Evolutionary conservation across 257 asterid species (phyloP), one percentile per base, ranked within the genome.

Genomic region (Ophiorrhiza pumila): DNA sequence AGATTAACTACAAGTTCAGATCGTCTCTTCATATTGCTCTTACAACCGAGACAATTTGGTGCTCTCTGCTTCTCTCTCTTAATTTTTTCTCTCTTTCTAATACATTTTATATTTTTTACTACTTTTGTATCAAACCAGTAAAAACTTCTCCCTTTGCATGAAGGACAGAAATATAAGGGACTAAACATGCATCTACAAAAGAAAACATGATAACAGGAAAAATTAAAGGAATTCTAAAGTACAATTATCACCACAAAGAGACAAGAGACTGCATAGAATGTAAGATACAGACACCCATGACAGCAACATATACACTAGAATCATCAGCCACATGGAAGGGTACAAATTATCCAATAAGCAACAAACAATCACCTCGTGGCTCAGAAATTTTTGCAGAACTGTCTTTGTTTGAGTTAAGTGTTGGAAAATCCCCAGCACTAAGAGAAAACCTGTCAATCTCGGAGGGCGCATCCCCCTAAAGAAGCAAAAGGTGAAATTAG

Each of bases 341-440:
- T 46, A 42, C n/a, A 25, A 60, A 60, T 34, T 2, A 34, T n/a
- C 65, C 18, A 20, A 45, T 60, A 47, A 17, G 50, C 69, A 71
- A 39, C 42, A 22, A 39, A 52, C 49, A 69, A 73, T 72, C 74
- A 92, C 97, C 98, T 85, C 78, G 87, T 47, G 81, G 72, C 72
- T 89, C 98, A 25, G 72, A 61, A 80, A 77, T 86, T 83, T 86
- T 90, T 67, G 77, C 76, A n/a, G 82, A 61, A 71, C 78, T 71
- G 75, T 86, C 95, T 85, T 80, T 91, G 77, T 85, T 95, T 29
- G 97, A 68, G 31, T 91, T 91, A 65, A 92, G 99, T 34, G 91
- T 89, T 10, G 99, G 98, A 89, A 95, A 95, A 83, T 95, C 98
- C 74, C 98, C 97, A 76, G 96, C 83, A 77, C 83, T 84, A 74